A percentile compares a stretch with the other conserved stretches of the same genome.
Evolutionary conservation across 352 stramenopile species (phyloP).

Genomic region (Thalassiosira oceanica): DNA sequence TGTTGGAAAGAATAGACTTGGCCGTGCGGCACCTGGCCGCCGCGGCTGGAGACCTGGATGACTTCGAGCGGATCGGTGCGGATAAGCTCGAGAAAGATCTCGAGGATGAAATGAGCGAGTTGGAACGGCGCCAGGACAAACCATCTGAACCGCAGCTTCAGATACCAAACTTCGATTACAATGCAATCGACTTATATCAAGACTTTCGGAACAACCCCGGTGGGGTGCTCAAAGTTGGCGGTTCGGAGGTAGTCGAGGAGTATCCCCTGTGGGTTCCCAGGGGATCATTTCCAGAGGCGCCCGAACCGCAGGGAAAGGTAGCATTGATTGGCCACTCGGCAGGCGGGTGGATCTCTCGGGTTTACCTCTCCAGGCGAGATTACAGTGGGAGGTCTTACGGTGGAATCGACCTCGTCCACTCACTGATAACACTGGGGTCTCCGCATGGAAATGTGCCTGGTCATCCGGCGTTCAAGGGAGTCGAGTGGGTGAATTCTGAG

Average conservation of each 20-base stretch:
- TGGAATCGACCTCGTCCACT: slow-evolving; percentile 55
- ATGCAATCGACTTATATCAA: slow-evolving; percentile 49
- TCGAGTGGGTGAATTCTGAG: slow-evolving; percentile 65
- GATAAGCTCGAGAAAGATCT: slow-evolving; percentile 10
- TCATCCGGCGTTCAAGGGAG: slow-evolving; percentile 63
- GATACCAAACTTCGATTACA: slow-evolving; percentile 64
- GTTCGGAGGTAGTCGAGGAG: slow-evolving; percentile 52
- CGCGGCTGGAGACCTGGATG: slow-evolving; percentile 32
- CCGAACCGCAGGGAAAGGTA: slow-evolving; percentile 44
- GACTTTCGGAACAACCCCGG: slow-evolving; percentile 73
- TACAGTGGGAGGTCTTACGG: slow-evolving; percentile 68
- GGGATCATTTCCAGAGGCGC: slow-evolving; percentile 47
- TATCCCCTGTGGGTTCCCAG: slow-evolving; percentile 65
- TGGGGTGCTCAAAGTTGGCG: slow-evolving; percentile 62
- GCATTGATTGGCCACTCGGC: slow-evolving; percentile 71
- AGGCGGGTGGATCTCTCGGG: slow-evolving; percentile 65
- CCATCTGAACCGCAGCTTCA: slow-evolving; percentile 38
- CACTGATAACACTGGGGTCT: slow-evolving; percentile 63
- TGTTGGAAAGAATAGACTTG: slow-evolving; percentile 73
- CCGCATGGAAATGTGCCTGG: slow-evolving; percentile 63
- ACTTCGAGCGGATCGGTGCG: slow-evolving; percentile 18
- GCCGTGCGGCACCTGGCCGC: slow-evolving; percentile 57
- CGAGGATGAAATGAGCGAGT: slow-evolving; percentile 15
- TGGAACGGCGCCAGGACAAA: neutral
- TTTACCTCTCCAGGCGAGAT: slow-evolving; percentile 54